Evolutionary conservation across 331 rosid species (phyloP), one percentile per base, ranked within the genome.

Genomic region (Phaseolus coccineus): DNA sequence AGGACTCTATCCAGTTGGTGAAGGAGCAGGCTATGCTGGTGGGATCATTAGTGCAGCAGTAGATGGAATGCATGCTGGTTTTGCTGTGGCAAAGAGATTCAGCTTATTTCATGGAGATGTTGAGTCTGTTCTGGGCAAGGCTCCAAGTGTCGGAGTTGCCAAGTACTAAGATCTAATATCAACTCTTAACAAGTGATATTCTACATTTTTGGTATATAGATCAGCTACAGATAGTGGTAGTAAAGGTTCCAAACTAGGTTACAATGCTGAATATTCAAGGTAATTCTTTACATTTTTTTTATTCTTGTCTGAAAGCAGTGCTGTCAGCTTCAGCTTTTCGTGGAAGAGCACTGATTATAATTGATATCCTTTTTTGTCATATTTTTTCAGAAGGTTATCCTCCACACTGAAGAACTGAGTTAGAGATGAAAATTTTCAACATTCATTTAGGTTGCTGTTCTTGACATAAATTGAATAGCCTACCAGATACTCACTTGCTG

Each of bases 21-120:
- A 95, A 84, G 99, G 99, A 84, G 97, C 99, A 4, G 99, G 99
- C 78, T 95, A 95, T 82, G 99, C 99, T 39, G 99, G 99, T 59
- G 99, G 99, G 70, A 95, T 95, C 70, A 87, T 93, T 57, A 95
- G 98, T 81, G 97, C 99, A 39, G 97, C 98, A 57, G 99, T 90
- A 19, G 99, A 95, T 87, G 99, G 97, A 87, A 83, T 93, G 96
- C 87, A 78, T 59, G 93, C 94, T 24, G 99, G 99, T 47, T 95
- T 95, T 63, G 94, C 98, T 0, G 92, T 90, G 70, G 97, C 96
- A 28, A 90, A 87, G 75, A 81, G 73, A 48, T 83, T 95, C 6
- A 53, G 80, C 77, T 84, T 95, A 73, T 87, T 86, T 67, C 51
- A 80, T 77, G 91, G 85, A 72, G 89, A 88, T 64, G 74, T 95